Conservation (phyloP, 768 basidiomycete genomes). For the Lentinula raphanica region DNA sequence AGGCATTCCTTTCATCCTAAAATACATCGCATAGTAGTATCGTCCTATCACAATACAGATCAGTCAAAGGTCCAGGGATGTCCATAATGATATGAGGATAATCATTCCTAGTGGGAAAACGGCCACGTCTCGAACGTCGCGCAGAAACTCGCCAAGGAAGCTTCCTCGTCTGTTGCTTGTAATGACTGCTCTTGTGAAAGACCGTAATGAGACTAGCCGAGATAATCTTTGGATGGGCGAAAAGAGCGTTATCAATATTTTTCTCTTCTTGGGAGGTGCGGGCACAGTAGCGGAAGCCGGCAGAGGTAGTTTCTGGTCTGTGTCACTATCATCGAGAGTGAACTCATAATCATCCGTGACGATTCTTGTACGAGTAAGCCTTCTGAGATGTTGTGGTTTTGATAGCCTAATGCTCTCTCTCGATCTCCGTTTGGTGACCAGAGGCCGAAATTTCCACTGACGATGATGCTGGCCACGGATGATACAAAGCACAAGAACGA, state of each 20-base stretch:
- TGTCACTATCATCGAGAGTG: slow-evolving; percentile 1
- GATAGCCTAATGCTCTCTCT: not conserved
- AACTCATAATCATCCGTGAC: not conserved
- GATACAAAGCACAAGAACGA: slow-evolving; percentile 27
- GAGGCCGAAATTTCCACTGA: not conserved
- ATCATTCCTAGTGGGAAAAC: slow-evolving; percentile 38
- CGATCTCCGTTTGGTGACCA: slow-evolving; percentile 12
- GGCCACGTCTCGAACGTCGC: slow-evolving; percentile 38
- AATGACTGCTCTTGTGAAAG: slow-evolving; percentile 4
- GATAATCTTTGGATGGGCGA: not conserved
- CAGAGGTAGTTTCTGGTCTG: not conserved
- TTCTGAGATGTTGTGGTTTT: not conserved
- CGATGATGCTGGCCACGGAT: slow-evolving; percentile 1
- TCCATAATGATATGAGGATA: slow-evolving; percentile 33
- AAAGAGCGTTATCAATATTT: not conserved
- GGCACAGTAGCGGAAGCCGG: not conserved
- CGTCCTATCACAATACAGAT: not conserved
- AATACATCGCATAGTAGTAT: not conserved
- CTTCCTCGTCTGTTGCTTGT: slow-evolving; percentile 8
- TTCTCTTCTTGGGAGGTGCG: not conserved
- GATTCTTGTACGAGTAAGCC: not conserved
- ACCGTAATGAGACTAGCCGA: not conserved
- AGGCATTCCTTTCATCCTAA: not conserved
- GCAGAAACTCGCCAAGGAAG: slow-evolving; percentile 26
- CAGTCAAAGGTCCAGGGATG: slow-evolving; percentile 13